A percentile compares a stretch with the other conserved stretches of the same genome.
phyloP scores from a whole-genome alignment of 257 asterid species.

The Nicotiana sylvestris region DNA sequence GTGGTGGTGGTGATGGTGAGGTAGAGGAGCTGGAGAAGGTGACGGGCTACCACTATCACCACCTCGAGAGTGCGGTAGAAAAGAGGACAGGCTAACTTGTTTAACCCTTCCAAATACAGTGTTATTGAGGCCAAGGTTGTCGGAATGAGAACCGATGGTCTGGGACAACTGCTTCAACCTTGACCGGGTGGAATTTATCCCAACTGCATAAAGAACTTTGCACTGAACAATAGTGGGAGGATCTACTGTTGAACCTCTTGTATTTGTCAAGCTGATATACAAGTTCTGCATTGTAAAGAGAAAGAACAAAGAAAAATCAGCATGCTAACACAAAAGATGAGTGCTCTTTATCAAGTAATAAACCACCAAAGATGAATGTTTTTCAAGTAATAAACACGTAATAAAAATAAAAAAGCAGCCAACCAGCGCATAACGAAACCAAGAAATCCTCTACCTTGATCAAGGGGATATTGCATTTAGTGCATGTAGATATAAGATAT shows the following conservation, averaged over 20 bases:
- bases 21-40: conserved; percentile 51
- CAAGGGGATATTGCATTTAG: background rate
- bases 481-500: background rate
- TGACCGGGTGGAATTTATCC: conserved; percentile 54
- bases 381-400: background rate
- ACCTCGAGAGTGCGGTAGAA: conserved; percentile 58
- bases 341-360: background rate
- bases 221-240: conserved; percentile 77
- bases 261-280: conserved; percentile 67
- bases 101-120: conserved; percentile 91
- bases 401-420: background rate
- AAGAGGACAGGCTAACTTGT: conserved; percentile 88
- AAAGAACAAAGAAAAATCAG: background rate
- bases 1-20: conserved; percentile 35
- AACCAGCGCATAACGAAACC: background rate
- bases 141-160: conserved; percentile 64
- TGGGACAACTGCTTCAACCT: conserved; percentile 89
- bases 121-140: conserved; percentile 89
- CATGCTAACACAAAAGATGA: background rate
- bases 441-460: background rate
- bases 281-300: conserved; percentile 58
- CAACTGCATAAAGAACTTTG: conserved; percentile 73
- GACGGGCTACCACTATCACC: conserved; percentile 20
- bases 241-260: conserved; percentile 68
- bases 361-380: background rate